Conservation (phyloP, 768 basidiomycete species). For the Pleurotus giganteus region DNA sequence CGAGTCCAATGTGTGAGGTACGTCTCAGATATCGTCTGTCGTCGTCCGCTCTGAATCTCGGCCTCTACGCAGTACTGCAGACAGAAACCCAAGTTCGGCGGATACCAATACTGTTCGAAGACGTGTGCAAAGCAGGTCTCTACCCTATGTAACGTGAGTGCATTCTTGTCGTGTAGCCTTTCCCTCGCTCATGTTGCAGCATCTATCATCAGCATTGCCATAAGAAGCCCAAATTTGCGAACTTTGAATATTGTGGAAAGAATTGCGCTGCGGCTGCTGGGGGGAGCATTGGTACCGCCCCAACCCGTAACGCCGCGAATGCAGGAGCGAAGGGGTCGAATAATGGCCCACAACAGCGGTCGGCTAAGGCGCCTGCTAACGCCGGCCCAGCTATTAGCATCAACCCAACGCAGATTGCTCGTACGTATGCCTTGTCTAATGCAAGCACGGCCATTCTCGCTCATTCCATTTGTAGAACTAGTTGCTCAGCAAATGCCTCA, state of each 20-base stretch:
- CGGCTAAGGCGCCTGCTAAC: not conserved
- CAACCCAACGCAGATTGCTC: not conserved
- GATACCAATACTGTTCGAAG: slow-evolving; percentile 49
- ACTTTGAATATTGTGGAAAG: slow-evolving; percentile 63
- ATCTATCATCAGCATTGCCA: slow-evolving; percentile 44
- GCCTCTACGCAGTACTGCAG: slow-evolving; percentile 46
- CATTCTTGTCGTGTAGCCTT: too few relatives aligned
- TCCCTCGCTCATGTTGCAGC: not conserved
- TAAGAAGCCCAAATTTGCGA: slow-evolving; percentile 56
- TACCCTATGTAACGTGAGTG: slow-evolving; percentile 43
- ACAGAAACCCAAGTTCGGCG: slow-evolving; percentile 45
- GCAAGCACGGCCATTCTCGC: not conserved
- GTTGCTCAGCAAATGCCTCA: slow-evolving; percentile 48
- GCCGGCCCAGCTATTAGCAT: not conserved
- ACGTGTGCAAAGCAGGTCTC: slow-evolving; percentile 50
- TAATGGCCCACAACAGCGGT: not conserved
- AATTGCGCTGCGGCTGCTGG: slow-evolving; percentile 54
- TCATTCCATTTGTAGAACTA: slow-evolving; percentile 28
- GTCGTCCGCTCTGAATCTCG: slow-evolving; percentile 11
- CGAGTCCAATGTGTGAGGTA: slow-evolving; percentile 36
- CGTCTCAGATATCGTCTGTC: slow-evolving; percentile 10
- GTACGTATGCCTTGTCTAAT: not conserved
- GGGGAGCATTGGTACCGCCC: slow-evolving; percentile 7
- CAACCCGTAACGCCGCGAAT: not conserved
- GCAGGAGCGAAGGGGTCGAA: slow-evolving; percentile 5